phyloP scores from a whole-genome alignment of 2,329 filamentous ascomycete species.

The Ophiosphaerella narmari region DNA sequence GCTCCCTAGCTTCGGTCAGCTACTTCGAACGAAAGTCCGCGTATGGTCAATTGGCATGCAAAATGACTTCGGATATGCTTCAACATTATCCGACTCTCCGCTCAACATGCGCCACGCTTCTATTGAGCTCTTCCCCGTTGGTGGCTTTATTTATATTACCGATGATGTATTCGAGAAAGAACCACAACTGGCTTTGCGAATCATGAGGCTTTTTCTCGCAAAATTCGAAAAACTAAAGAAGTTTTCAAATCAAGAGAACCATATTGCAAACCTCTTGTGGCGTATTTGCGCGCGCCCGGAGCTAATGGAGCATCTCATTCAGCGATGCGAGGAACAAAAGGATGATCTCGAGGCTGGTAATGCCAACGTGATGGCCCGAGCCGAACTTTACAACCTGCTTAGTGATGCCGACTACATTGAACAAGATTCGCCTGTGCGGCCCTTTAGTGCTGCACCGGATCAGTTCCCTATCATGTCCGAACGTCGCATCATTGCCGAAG shows the following conservation, averaged over 20 bases:
- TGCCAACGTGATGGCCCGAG: conserved; percentile 5
- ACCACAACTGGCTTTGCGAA: conserved; percentile 42
- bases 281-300: conserved; percentile 40
- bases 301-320: conserved; percentile 31
- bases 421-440: conserved; percentile 20
- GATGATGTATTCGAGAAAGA: conserved; percentile 50
- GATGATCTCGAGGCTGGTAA: conserved; percentile 22
- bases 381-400: conserved; percentile 33
- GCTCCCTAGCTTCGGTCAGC: conserved; percentile 38
- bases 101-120: conserved; percentile 25
- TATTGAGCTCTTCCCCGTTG: conserved; percentile 45
- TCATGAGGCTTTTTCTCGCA: conserved; percentile 43
- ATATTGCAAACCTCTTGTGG: conserved; percentile 35
- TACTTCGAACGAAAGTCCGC: conserved; percentile 33
- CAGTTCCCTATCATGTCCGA: conserved; percentile 39
- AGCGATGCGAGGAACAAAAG: conserved; percentile 23
- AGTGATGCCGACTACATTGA: conserved; percentile 27
- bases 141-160: conserved; percentile 49
- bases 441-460: conserved; percentile 19
- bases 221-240: conserved; percentile 29
- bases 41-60: conserved; percentile 44
- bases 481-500: conserved; percentile 22
- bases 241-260: conserved; percentile 17
- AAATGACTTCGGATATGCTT: conserved; percentile 18
- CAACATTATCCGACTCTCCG: conserved; percentile 14